phyloP scores from a whole-genome alignment of 2,329 filamentous ascomycete genomes.

The Nemania diffusa region DNA sequence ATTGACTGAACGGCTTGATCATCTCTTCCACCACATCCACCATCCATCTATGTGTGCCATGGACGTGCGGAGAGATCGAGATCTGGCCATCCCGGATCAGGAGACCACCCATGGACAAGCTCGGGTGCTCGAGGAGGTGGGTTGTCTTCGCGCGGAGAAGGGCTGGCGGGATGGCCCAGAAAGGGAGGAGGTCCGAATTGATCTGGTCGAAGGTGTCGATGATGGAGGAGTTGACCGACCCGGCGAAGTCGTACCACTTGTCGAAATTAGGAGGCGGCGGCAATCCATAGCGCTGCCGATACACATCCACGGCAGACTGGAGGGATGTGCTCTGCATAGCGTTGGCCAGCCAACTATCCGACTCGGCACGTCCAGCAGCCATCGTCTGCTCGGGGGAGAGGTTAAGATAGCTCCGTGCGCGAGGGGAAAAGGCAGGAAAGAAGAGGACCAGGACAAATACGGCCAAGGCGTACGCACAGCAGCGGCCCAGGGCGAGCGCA shows the following conservation, averaged over 20 bases:
- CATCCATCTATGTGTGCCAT: constrained; percentile 53
- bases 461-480: constrained; percentile 33
- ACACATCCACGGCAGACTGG: constrained; percentile 70
- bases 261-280: constrained; percentile 78
- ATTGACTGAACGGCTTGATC: constrained; percentile 55
- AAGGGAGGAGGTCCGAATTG: constrained; percentile 71
- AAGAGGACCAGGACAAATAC: constrained; percentile 39
- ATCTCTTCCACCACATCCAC: constrained; percentile 52
- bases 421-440: constrained; percentile 36
- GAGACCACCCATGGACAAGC: constrained; percentile 49
- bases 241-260: constrained; percentile 76
- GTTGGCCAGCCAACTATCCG: constrained; percentile 58
- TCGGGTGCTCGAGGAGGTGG: constrained; percentile 47
- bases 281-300: constrained; percentile 71
- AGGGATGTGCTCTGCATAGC: constrained; percentile 61
- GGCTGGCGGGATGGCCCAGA: constrained; percentile 72
- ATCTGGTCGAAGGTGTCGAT: constrained; percentile 79
- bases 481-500: constrained; percentile 37
- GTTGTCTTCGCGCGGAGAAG: constrained; percentile 65
- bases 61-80: constrained; percentile 48
- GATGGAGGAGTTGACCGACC: constrained; percentile 67
- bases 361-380: constrained; percentile 57
- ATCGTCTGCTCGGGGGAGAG: constrained; percentile 54
- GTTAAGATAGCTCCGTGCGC: constrained; percentile 23
- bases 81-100: constrained; percentile 48